These are phyloP conservation scores for sorghum (Sorghum bicolor) DNA, from an alignment of 176 grass and related monocot genomes.

Conservation along the genomic window Sorghum_bicolor_NCBIv3 NC_012876.2:8019501-8020000, in stretches of 20 bases:
- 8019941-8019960: neutral
- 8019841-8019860: constrained; percentile 97
- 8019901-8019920: neutral
- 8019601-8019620: constrained; percentile 97
- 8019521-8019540: constrained; percentile 99
- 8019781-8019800: constrained; percentile 97
- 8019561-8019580: constrained; percentile 91
- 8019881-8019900: constrained; percentile 13
- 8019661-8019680: neutral
- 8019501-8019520: constrained; percentile 80
- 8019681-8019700: neutral
- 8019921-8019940: neutral
- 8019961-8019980: neutral
- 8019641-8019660: neutral
- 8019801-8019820: constrained; percentile 97
- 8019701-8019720: constrained; percentile 91
- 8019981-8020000: neutral
- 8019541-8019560: constrained; percentile 93
- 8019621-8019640: constrained; percentile 83
- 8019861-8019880: constrained; percentile 98
- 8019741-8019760: constrained; percentile 94
- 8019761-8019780: constrained; percentile 88
- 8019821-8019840: constrained; percentile 94
- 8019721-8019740: constrained; percentile 90
- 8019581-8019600: constrained; percentile 89